phyloP scores from a whole-genome alignment of 2,329 filamentous ascomycete species.

The Sarocladium strictum region DNA sequence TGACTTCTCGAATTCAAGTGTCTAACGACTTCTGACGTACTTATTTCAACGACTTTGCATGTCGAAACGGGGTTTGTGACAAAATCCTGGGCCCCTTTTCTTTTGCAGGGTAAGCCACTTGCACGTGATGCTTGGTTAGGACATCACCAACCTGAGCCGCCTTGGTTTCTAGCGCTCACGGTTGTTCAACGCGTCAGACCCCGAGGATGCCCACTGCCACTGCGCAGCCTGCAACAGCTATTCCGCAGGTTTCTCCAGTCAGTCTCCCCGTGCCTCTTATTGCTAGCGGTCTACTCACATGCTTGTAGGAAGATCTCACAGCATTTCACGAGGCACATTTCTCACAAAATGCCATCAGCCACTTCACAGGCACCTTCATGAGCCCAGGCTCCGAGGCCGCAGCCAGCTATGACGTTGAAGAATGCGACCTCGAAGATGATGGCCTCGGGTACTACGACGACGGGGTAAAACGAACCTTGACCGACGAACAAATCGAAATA shows the following conservation, averaged over 20 bases:
- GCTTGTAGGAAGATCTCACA: constrained; percentile 50
- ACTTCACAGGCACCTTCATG: constrained; percentile 42
- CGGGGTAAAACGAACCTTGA: constrained; percentile 81
- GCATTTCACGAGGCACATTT: constrained; percentile 59
- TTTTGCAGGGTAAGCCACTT: background rate
- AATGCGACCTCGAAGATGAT: constrained; percentile 50
- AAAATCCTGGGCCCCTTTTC: background rate
- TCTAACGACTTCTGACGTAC: too few relatives aligned
- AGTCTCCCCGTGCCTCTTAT: constrained; percentile 4
- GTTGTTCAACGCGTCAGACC: background rate
- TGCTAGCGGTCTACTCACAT: constrained; percentile 14
- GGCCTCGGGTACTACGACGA: constrained; percentile 79
- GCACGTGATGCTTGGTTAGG: background rate
- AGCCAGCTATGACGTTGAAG: constrained; percentile 22
- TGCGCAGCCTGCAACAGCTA: background rate
- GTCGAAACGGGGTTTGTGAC: too few relatives aligned
- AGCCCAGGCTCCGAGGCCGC: constrained; percentile 40
- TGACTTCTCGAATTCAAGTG: too few relatives aligned
- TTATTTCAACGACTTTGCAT: background rate
- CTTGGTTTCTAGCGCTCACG: background rate
- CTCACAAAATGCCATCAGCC: constrained; percentile 34
- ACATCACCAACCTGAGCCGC: background rate
- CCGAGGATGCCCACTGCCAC: constrained; percentile 1
- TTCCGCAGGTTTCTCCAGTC: constrained; percentile 22
- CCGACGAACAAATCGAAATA: constrained; percentile 83